Percentiles rank a stretch among this genome's conserved stretches.
Evolutionary conservation across 768 basidiomycete genomes (phyloP).

Genomic region (Dictyophora rubrovolvata): DNA sequence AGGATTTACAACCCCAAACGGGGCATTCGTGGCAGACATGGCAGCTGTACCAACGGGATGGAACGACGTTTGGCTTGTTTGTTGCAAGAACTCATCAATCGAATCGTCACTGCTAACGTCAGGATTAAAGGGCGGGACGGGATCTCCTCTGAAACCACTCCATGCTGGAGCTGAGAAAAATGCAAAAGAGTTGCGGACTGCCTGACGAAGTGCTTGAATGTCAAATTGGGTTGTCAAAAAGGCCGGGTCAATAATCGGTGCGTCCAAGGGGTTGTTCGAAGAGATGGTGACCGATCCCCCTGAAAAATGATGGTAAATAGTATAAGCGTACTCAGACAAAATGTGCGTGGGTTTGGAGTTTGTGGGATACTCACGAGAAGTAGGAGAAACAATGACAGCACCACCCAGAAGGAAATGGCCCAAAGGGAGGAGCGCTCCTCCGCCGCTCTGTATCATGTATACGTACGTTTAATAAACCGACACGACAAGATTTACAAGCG

Average conservation of each 20-base stretch:
- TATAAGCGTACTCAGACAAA: no score
- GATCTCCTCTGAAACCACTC: conserved; percentile 13
- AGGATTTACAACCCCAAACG: conserved; percentile 28
- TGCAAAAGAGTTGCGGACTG: conserved; percentile 16
- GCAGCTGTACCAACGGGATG: conserved; percentile 27
- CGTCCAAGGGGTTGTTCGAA: conserved; percentile 34
- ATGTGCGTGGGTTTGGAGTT: no score
- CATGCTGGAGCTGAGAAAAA: conserved; percentile 22
- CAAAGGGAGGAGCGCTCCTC: no score
- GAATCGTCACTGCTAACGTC: conserved; percentile 17
- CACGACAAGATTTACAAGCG: neutral
- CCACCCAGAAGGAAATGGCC: neutral
- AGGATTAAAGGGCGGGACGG: no score
- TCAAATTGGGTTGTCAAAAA: conserved; percentile 28
- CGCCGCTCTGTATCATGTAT: no score
- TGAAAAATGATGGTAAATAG: conserved; percentile 12
- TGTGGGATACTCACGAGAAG: conserved; percentile 7
- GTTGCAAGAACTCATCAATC: conserved; percentile 19
- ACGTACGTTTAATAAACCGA: no score
- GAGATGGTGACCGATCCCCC: conserved; percentile 31
- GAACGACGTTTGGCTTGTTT: conserved; percentile 15
- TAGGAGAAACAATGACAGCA: conserved; percentile 7
- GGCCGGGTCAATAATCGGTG: conserved; percentile 41
- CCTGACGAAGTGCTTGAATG: conserved; percentile 21
- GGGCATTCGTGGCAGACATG: conserved; percentile 22